Base-by-base conservation (phyloP, 345 rosid species). In the Gossypium thurberi region DNA sequence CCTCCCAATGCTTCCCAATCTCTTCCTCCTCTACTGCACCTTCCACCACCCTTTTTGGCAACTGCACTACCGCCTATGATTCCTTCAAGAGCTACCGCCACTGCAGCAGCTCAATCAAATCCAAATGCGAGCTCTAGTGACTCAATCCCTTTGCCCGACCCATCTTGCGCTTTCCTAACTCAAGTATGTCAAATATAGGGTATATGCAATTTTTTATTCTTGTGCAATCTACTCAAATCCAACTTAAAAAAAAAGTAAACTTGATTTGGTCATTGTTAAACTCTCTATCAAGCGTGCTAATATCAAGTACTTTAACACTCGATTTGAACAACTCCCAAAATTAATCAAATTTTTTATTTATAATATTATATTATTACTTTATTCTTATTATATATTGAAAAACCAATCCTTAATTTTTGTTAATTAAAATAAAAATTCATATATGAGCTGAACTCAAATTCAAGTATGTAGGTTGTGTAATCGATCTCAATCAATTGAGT, bases 151-250 rank as follows among this genome's bases (percentile, higher is more conserved):
- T 15, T 84, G 65, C 76, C 83, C 51, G 88, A 87, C 74, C 87
- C 93, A 0, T 86, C 84, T 73, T 62, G 76, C 71, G 86, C 83
- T 59, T 85, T 84, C 50, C 78, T 87, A 40, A 86, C 93, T 25
- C 97, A 85, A 73, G 86, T 82, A 84, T 10, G 87, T 78, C 43
- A 28, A 33, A 12, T 51, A 8, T 51, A 14, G 55, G 55, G 20
- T 5, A 14, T 51, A 14, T 51, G 55, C 8, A 15, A 0, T 7
- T 6, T 51, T 48, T 51, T 51, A 7, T 17, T 51, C 6, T 14
- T 50, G 55, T 50, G 10, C 7, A 14, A 14, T 0, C 6, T n/a
- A 50, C 55, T 5, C 18, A 8, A 15, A 50, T n/a, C 15, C 55
- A 14, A 50, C 18, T 50, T 50, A 1, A 2, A 50, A 50, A 50